Evolutionary conservation across 2,329 filamentous ascomycete genomes (phyloP).

Genomic region (Ophiostoma perfectum): DNA sequence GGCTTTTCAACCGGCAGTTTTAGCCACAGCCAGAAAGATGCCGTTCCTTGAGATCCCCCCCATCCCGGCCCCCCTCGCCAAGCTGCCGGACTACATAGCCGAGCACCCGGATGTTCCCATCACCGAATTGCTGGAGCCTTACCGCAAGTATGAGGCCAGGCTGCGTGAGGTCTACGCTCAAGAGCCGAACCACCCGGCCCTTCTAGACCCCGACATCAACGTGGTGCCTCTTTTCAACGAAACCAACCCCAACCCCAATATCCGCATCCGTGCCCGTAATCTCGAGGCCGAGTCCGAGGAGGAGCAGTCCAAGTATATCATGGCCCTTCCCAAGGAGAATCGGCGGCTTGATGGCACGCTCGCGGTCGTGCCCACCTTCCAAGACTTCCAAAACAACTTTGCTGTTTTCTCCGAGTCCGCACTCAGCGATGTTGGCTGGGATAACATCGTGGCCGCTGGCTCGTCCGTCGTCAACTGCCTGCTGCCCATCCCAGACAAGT

Average conservation of each 20-base stretch:
- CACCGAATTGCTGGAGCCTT: constrained; percentile 57
- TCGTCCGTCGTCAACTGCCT: constrained; percentile 76
- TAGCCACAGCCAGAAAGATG: not conserved
- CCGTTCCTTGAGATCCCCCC: constrained; percentile 31
- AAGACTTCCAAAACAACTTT: constrained; percentile 65
- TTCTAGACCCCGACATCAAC: constrained; percentile 42
- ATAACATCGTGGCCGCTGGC: constrained; percentile 73
- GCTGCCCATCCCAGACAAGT: constrained; percentile 61
- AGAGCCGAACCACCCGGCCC: constrained; percentile 51
- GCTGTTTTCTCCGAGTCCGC: constrained; percentile 75
- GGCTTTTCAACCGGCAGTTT: not conserved
- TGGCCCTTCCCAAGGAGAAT: constrained; percentile 57
- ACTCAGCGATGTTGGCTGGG: constrained; percentile 71
- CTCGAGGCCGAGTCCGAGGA: constrained; percentile 52
- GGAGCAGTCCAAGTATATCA: constrained; percentile 62
- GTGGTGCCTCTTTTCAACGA: constrained; percentile 60
- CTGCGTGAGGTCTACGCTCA: constrained; percentile 66
- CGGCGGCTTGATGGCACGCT: constrained; percentile 58
- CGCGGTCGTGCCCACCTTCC: constrained; percentile 61
- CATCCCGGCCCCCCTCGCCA: constrained; percentile 43
- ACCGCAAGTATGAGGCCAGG: constrained; percentile 60
- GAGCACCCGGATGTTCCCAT: constrained; percentile 50
- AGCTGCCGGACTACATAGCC: constrained; percentile 50
- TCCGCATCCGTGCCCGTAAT: constrained; percentile 59
- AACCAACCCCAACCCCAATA: constrained; percentile 49